Base-by-base conservation (phyloP, 2,329 filamentous ascomycete species). In the Paecilomyces sp. region DNA sequence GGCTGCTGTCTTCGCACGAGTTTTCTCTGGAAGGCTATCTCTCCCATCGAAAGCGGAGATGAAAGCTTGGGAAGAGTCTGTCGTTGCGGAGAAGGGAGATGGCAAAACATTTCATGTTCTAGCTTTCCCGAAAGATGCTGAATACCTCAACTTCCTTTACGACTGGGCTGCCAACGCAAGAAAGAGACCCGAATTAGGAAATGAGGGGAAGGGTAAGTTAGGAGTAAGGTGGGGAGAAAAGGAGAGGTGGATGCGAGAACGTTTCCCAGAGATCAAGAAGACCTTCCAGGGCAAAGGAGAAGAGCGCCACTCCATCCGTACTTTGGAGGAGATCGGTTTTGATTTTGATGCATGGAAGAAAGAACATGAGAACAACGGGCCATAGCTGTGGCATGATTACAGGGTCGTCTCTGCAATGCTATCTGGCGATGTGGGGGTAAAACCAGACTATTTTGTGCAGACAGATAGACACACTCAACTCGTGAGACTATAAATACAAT, bases 291-390 rank as follows among this genome's bases (percentile, higher is more conserved):
- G 82, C 62, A 77, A 78, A 41, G 91, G 91, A 0, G 82, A 86
- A 36, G 71, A 73, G 55, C 78, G 84, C 60, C 65, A 72, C 54
- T 78, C 74, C 6, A 86, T 91, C 9, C 87, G 75, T 69, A 85
- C 80, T 2, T 71, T 95, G 24, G 82, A 84, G 63, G 88, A 95
- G 65, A 78, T 96, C 31, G 92, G 91, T 0, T 90, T 89, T 67
- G 72, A 79, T 58, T 90, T 82, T 68, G 77, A 80, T 31, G 58
- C 66, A 33, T 73, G 70, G 72, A 70, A 68, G 30, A 51, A 2
- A 11, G 51, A 53, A 9, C 51, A 53, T 25, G 51, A 53, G 22
- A 25, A 30, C 13, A 53, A 53, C 15, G 51, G 51, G 24, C 28
- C 24, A 53, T 53, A 53, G 51, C 12, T 22, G 18, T 8, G 15